These are phyloP conservation scores for Hyaloperonospora arabidopsidis DNA, from an alignment of 352 stramenopile species.

Conservation along the genomic window DNA sequence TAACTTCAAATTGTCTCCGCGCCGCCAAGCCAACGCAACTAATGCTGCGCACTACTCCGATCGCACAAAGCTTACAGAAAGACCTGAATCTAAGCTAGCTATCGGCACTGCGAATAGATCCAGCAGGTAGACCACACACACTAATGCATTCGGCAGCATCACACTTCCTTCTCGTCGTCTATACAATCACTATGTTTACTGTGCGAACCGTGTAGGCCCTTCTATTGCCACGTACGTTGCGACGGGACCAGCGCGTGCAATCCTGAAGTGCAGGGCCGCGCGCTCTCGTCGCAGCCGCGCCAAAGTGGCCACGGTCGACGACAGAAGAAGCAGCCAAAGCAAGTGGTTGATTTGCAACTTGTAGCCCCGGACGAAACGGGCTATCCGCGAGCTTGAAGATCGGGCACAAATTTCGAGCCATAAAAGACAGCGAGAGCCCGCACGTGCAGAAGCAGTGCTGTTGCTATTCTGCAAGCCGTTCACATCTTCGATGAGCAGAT, in stretches of 20 bases:
- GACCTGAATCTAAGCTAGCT: too few relatives aligned
- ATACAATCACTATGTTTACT: too few relatives aligned
- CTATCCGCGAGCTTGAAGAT: not conserved
- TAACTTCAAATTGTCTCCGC: constrained; percentile 6
- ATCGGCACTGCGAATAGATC: too few relatives aligned
- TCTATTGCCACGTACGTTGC: constrained; percentile 10
- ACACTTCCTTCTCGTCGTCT: too few relatives aligned
- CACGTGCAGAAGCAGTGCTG: constrained; percentile 12
- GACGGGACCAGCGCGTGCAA: constrained; percentile 7
- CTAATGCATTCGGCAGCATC: not conserved
- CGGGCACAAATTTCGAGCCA: constrained; percentile 6
- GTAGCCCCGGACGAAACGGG: not conserved
- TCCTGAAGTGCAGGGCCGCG: constrained; percentile 27
- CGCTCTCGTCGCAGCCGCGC: not conserved
- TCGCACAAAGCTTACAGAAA: too few relatives aligned
- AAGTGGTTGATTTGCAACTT: not conserved
- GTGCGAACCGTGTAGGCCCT: too few relatives aligned
- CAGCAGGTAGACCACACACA: too few relatives aligned
- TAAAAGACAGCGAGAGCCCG: not conserved
- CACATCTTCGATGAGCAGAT: constrained; percentile 11
- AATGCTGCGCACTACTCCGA: constrained; percentile 4
- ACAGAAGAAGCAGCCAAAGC: not conserved
- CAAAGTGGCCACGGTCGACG: not conserved
- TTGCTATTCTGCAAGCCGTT: constrained; percentile 18
- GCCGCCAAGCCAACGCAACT: constrained; percentile 4